Conservation (phyloP, 768 basidiomycete species). For the Podaxis sp. region DNA sequence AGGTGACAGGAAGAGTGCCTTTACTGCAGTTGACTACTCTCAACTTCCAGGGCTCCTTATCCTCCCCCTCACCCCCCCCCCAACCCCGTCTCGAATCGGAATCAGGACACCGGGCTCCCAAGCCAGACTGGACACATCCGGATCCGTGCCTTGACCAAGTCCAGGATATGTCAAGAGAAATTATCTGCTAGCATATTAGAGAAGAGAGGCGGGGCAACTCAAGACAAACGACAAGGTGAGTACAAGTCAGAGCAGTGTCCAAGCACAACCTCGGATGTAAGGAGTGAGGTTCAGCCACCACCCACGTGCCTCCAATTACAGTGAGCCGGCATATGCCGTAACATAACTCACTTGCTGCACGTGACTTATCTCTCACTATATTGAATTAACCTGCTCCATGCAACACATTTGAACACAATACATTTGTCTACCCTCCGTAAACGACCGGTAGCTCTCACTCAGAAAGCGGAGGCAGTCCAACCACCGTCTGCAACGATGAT, state of each 20-base stretch:
- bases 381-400: background rate
- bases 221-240: constrained; percentile 19
- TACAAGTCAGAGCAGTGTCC: constrained; percentile 21
- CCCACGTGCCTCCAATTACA: constrained; percentile 22
- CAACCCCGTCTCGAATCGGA: background rate
- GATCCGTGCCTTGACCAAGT: background rate
- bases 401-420: too few species aligned
- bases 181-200: background rate
- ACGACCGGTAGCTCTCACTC: background rate
- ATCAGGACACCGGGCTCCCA: background rate
- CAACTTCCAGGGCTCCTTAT: background rate
- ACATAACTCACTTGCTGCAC: constrained; percentile 17
- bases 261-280: constrained; percentile 24
- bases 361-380: background rate
- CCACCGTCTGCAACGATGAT: constrained; percentile 46
- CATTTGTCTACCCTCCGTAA: background rate
- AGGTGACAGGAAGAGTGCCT: background rate
- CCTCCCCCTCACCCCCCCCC: too few species aligned
- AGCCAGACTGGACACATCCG: background rate
- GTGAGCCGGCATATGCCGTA: constrained; percentile 23
- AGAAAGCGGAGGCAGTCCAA: constrained; percentile 37
- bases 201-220: constrained; percentile 9
- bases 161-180: background rate
- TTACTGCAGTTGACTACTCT: background rate
- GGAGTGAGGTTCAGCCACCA: constrained; percentile 31